These are phyloP conservation scores for Fusarium sp. DNA, from an alignment of 2,329 filamentous ascomycete species.

Conservation along the genomic window DNA sequence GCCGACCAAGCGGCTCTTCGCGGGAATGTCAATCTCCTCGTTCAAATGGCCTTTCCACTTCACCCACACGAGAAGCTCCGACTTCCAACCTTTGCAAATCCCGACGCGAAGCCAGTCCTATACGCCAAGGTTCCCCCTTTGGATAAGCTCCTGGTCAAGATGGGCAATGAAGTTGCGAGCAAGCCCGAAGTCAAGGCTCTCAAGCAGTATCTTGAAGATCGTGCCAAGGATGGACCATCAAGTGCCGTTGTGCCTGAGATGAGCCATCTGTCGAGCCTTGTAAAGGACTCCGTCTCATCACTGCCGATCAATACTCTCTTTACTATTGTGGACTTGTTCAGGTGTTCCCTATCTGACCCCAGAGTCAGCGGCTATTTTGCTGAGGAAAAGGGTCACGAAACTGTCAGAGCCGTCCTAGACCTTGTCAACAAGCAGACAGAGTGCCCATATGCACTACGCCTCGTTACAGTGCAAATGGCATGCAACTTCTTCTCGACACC, in stretches of 20 bases:
- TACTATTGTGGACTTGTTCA: constrained; percentile 85
- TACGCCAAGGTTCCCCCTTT: constrained; percentile 86
- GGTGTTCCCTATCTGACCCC: constrained; percentile 80
- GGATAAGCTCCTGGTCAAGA: constrained; percentile 83
- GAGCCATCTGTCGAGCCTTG: constrained; percentile 69
- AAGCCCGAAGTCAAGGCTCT: constrained; percentile 72
- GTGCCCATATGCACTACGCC: constrained; percentile 83
- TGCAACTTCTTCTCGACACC: constrained; percentile 87
- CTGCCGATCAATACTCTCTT: constrained; percentile 78
- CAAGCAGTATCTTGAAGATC: constrained; percentile 76
- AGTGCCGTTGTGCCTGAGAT: constrained; percentile 80
- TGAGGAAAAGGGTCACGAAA: constrained; percentile 76
- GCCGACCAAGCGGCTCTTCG: constrained; percentile 76
- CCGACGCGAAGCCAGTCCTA: constrained; percentile 73
- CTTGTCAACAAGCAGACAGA: constrained; percentile 66
- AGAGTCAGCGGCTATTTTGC: constrained; percentile 86
- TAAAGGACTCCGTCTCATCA: constrained; percentile 66
- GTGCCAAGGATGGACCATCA: constrained; percentile 67
- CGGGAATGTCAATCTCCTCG: constrained; percentile 78
- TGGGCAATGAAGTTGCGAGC: constrained; percentile 70
- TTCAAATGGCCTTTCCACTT: constrained; percentile 79
- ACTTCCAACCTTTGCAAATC: constrained; percentile 76
- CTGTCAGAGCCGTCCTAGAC: constrained; percentile 71
- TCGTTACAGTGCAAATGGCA: constrained; percentile 84
- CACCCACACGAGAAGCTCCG: constrained; percentile 81